Conservation (phyloP, 305 asterid genomes). For the Fraxinus paxiana region DNA sequence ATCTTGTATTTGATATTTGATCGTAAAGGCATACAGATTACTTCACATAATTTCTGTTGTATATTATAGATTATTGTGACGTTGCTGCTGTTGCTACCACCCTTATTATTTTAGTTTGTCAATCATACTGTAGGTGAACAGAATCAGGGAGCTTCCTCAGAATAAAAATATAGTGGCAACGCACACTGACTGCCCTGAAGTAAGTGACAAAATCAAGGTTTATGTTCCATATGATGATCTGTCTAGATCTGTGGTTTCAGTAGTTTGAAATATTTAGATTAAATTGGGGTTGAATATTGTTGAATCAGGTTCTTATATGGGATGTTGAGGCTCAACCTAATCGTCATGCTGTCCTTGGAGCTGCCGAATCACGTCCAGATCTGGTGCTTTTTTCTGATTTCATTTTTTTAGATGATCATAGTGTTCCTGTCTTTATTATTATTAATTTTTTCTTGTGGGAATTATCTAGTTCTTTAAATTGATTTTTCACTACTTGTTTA, state of each 20-base stretch:
- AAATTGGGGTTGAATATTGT: slow-evolving; percentile 14
- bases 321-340: slow-evolving; percentile 95
- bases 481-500: not conserved
- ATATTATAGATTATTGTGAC: not conserved
- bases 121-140: slow-evolving; percentile 60
- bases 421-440: not conserved
- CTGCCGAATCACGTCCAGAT: slow-evolving; percentile 81
- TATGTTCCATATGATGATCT: slow-evolving; percentile 12
- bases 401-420: not conserved
- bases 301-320: slow-evolving; percentile 82
- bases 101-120: slow-evolving; percentile 10
- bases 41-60: not conserved
- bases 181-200: slow-evolving; percentile 95
- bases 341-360: slow-evolving; percentile 81
- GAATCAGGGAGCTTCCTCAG: slow-evolving; percentile 93
- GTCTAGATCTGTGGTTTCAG: not conserved
- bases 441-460: not conserved
- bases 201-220: slow-evolving; percentile 34
- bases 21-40: not conserved
- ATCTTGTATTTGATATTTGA: not conserved
- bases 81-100: not conserved
- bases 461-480: not conserved
- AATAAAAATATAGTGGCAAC: slow-evolving; percentile 91
- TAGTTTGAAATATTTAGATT: slow-evolving; percentile 4
- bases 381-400: slow-evolving; percentile 48